Percentiles rank a stretch among this genome's conserved stretches.
phyloP scores from a whole-genome alignment of 106 monocot species.

The Iris macrosiphon region DNA sequence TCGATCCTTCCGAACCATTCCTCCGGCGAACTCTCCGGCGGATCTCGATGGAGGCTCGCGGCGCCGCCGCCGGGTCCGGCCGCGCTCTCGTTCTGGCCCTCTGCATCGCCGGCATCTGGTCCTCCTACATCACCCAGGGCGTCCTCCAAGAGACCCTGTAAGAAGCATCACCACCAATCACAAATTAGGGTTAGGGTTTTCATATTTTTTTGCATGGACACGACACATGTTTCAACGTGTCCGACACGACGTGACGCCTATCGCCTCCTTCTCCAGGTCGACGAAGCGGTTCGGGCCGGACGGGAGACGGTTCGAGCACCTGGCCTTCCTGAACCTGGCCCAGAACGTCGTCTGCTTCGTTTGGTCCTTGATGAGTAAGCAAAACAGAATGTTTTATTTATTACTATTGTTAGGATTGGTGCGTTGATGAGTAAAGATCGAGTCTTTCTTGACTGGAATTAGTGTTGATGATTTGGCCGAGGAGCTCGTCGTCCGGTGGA shows the following conservation, averaged over 20 bases:
- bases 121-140: constrained; percentile 92
- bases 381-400: not conserved
- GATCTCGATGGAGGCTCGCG: too few species aligned
- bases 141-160: constrained; percentile 94
- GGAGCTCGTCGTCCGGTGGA: constrained; percentile 34
- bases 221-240: too few species aligned
- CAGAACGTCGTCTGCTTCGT: constrained; percentile 91
- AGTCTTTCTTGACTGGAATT: constrained; percentile 5
- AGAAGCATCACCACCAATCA: constrained; percentile 2
- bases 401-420: not conserved
- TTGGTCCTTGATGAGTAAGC: constrained; percentile 92
- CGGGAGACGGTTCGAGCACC: constrained; percentile 82
- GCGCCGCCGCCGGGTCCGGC: constrained; percentile 25
- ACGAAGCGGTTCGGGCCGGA: constrained; percentile 88
- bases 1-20: too few species aligned
- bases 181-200: constrained; percentile 5
- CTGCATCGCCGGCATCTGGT: constrained; percentile 96
- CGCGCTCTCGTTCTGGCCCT: constrained; percentile 53
- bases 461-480: constrained; percentile 79
- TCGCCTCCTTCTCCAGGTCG: constrained; percentile 44
- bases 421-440: not conserved
- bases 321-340: constrained; percentile 94
- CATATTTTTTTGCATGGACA: constrained; percentile 9
- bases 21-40: too few species aligned
- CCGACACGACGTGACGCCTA: too few species aligned